Percentiles rank a stretch among this genome's conserved stretches.
Evolutionary conservation across 495 filamentous ascomycete species (phyloP).

Genomic region (Elaphomyces granulatus): DNA sequence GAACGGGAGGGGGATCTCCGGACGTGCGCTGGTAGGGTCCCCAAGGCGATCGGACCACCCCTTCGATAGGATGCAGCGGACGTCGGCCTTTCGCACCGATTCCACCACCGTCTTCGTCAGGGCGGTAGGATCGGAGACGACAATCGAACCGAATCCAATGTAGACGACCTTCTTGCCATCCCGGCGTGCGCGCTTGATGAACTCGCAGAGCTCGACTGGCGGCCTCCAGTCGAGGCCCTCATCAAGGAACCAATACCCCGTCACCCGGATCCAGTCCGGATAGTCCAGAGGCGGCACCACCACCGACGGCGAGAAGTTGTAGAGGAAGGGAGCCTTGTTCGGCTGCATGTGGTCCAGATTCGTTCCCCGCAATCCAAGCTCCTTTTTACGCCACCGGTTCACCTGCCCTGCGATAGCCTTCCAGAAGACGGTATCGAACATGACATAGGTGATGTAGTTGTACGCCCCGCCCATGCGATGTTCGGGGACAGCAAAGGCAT

Average conservation of each 20-base stretch:
- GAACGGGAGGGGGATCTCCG: conserved; percentile 59
- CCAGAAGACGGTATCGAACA: conserved; percentile 98
- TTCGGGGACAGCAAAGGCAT: conserved; percentile 91
- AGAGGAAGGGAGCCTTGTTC: conserved; percentile 93
- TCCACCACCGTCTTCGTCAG: conserved; percentile 83
- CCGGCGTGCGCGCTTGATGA: conserved; percentile 62
- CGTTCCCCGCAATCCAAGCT: conserved; percentile 64
- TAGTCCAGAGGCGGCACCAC: conserved; percentile 89
- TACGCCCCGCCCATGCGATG: conserved; percentile 89
- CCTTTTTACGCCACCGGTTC: conserved; percentile 80
- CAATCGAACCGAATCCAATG: conserved; percentile 91
- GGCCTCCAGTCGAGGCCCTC: conserved; percentile 66
- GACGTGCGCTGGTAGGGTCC: conserved; percentile 38
- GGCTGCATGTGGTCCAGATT: conserved; percentile 82
- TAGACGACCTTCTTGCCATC: conserved; percentile 92
- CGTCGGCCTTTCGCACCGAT: conserved; percentile 79
- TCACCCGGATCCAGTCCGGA: conserved; percentile 94
- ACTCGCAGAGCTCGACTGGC: conserved; percentile 55
- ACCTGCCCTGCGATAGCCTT: conserved; percentile 80
- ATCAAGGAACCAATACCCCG: conserved; percentile 95
- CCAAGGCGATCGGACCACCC: conserved; percentile 94
- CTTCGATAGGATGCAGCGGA: conserved; percentile 90
- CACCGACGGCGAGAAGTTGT: conserved; percentile 90
- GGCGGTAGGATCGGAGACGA: conserved; percentile 79
- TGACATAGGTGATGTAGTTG: conserved; percentile 90